These are phyloP conservation scores for Tuber indicum DNA, from an alignment of 495 filamentous ascomycete species.

Conservation along the genomic window DNA sequence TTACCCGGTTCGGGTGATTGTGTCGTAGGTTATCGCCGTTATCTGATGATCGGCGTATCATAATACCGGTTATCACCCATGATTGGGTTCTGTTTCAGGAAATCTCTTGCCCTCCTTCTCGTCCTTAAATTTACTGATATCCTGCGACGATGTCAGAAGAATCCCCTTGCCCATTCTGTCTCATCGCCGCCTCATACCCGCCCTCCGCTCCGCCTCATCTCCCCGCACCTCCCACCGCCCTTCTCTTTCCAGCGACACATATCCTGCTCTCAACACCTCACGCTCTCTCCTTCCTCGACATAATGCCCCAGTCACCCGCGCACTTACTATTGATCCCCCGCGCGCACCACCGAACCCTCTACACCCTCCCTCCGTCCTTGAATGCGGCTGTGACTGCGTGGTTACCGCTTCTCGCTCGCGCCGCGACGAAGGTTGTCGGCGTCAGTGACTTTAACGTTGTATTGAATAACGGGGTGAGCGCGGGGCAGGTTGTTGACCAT, in stretches of 20 bases:
- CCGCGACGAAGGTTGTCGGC: conserved; percentile 57
- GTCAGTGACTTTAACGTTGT: conserved; percentile 83
- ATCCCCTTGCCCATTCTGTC: not conserved
- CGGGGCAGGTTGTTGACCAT: conserved; percentile 85
- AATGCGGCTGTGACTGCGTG: conserved; percentile 53
- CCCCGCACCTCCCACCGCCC: not conserved
- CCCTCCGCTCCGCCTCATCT: not conserved
- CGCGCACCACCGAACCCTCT: conserved; percentile 43
- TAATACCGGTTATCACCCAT: not conserved
- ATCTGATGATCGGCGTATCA: not conserved
- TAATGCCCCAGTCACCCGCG: conserved; percentile 71
- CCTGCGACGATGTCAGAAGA: not conserved
- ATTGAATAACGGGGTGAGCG: conserved; percentile 82
- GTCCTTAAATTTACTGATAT: not conserved
- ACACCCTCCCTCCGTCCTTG: not conserved
- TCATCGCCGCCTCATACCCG: not conserved
- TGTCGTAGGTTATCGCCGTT: not conserved
- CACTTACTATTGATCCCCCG: conserved; percentile 74
- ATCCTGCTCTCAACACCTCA: conserved; percentile 65
- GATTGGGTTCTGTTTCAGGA: not conserved
- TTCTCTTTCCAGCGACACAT: conserved; percentile 50
- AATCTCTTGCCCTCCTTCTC: not conserved
- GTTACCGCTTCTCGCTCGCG: conserved; percentile 67
- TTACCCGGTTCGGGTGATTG: not conserved
- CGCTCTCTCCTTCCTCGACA: conserved; percentile 81